Evolutionary conservation across 2,329 filamentous ascomycete genomes (phyloP).

Genomic region (Hymenoscyphus albidus): DNA sequence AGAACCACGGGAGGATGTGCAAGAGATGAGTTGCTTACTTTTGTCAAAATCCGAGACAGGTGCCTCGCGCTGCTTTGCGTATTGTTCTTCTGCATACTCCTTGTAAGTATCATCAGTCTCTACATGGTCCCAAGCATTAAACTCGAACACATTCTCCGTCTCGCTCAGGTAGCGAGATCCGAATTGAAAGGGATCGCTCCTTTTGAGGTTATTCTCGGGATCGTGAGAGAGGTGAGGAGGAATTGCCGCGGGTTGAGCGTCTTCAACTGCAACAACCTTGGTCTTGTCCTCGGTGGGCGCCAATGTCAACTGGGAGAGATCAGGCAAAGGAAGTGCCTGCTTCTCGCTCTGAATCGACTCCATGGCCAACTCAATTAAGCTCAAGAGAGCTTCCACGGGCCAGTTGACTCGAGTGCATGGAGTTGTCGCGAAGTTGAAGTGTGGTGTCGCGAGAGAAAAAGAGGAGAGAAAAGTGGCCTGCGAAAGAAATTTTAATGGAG

Average conservation of each 20-base stretch:
- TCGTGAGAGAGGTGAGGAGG: slow-evolving; percentile 34
- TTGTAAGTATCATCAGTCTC: slow-evolving; percentile 86
- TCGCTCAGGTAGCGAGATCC: slow-evolving; percentile 81
- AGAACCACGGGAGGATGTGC: background rate
- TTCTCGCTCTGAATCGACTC: slow-evolving; percentile 15
- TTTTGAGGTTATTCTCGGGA: slow-evolving; percentile 69
- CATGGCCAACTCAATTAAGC: slow-evolving; percentile 8
- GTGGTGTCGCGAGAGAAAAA: background rate
- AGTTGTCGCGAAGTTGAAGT: slow-evolving; percentile 9
- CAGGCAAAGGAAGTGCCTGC: slow-evolving; percentile 13
- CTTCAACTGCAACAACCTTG: slow-evolving; percentile 17
- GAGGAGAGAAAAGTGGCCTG: background rate
- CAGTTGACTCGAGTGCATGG: background rate
- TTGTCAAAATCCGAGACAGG: slow-evolving; percentile 94
- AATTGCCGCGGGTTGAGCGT: slow-evolving; percentile 12
- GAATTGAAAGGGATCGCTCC: slow-evolving; percentile 91
- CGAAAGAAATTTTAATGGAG: slow-evolving; percentile 4
- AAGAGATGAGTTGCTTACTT: slow-evolving; percentile 47
- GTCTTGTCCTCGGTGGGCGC: slow-evolving; percentile 17
- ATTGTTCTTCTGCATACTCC: slow-evolving; percentile 80
- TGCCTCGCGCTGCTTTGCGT: slow-evolving; percentile 74
- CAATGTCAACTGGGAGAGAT: slow-evolving; percentile 20
- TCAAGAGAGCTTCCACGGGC: background rate
- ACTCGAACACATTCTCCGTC: slow-evolving; percentile 88
- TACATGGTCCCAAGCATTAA: slow-evolving; percentile 99